Percentiles rank a stretch among this genome's conserved stretches.
These are phyloP conservation scores for Kwoniella dejecticola DNA, from an alignment of 768 basidiomycete species.

Conservation along the genomic window DNA sequence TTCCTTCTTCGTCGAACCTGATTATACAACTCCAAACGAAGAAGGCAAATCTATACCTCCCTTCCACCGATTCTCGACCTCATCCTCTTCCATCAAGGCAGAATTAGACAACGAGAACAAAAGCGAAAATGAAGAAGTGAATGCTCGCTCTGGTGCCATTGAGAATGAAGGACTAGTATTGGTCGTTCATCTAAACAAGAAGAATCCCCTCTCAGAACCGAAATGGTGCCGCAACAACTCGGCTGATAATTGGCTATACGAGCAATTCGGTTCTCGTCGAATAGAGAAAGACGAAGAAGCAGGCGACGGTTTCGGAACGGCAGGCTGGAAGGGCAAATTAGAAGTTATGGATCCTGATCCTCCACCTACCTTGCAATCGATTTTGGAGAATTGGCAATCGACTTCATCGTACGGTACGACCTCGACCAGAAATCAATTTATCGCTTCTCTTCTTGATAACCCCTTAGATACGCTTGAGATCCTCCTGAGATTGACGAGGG, in stretches of 20 bases:
- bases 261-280: conserved; percentile 32
- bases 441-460: conserved; percentile 82
- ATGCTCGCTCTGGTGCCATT: conserved; percentile 20
- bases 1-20: conserved; percentile 6
- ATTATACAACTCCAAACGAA: not conserved
- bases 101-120: not conserved
- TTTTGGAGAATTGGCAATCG: conserved; percentile 85
- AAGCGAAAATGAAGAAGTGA: not conserved
- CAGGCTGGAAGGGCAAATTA: conserved; percentile 87
- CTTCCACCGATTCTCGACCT: conserved; percentile 57
- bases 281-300: conserved; percentile 16
- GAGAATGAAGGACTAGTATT: conserved; percentile 21
- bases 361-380: conserved; percentile 87
- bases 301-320: conserved; percentile 17
- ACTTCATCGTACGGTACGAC: conserved; percentile 75
- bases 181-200: conserved; percentile 71
- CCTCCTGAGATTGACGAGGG: conserved; percentile 83
- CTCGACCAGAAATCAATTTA: conserved; percentile 80
- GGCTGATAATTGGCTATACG: conserved; percentile 78
- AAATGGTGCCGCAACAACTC: conserved; percentile 96
- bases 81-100: not conserved
- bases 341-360: conserved; percentile 91
- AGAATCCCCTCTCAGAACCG: conserved; percentile 86
- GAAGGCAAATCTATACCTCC: conserved; percentile 63
- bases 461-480: conserved; percentile 91